Conservation (phyloP, 2,329 filamentous ascomycete genomes). For the Acrodontium crateriforme region DNA sequence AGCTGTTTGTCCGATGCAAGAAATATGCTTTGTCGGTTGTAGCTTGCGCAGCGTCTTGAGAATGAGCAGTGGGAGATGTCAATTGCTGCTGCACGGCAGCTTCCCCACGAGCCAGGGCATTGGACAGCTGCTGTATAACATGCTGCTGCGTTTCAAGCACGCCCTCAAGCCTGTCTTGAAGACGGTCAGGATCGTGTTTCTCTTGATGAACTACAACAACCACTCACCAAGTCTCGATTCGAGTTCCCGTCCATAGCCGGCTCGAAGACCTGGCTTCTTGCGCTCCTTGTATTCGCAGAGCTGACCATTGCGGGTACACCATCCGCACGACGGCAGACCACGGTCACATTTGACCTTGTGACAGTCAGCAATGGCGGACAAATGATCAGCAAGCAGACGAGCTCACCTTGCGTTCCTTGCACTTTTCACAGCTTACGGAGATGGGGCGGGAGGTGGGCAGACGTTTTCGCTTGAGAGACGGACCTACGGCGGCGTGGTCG, state of each 20-base stretch:
- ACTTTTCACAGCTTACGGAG: conserved; percentile 53
- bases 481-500: conserved; percentile 8
- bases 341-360: conserved; percentile 51
- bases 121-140: conserved; percentile 30
- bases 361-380: neutral
- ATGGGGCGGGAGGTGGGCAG: conserved; percentile 24
- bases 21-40: too few relatives aligned
- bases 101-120: conserved; percentile 8
- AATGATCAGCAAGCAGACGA: too few relatives aligned
- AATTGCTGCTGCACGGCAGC: too few relatives aligned
- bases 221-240: conserved; percentile 43
- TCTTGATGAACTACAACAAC: too few relatives aligned
- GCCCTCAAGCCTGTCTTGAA: conserved; percentile 32
- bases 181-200: conserved; percentile 1
- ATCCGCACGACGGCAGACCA: conserved; percentile 60
- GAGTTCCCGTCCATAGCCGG: conserved; percentile 44
- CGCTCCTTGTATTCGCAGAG: conserved; percentile 55
- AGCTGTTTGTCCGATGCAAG: too few relatives aligned
- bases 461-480: conserved; percentile 34
- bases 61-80: too few relatives aligned
- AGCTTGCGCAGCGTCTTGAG: too few relatives aligned
- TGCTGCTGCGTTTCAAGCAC: conserved; percentile 32
- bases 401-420: conserved; percentile 64
- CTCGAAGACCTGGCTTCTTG: conserved; percentile 50
- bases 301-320: conserved; percentile 55